These are phyloP conservation scores for Lactarius hengduanensis DNA, from an alignment of 768 basidiomycete species.

Conservation along the genomic window DNA sequence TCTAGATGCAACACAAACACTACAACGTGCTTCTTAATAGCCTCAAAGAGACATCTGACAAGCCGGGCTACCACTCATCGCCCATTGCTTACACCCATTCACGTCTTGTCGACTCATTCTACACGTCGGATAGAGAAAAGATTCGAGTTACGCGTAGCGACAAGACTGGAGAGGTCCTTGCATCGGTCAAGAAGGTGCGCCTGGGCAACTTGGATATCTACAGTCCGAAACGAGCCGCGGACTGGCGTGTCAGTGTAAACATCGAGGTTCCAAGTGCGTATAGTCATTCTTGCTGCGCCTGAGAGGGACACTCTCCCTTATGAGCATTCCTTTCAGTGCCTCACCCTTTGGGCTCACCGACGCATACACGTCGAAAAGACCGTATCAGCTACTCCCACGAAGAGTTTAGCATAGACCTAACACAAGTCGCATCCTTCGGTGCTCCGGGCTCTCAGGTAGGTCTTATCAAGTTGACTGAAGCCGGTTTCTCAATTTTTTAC, in stretches of 20 bases:
- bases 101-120: conserved; percentile 79
- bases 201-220: conserved; percentile 87
- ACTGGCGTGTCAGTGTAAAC: conserved; percentile 93
- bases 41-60: conserved; percentile 57
- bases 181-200: conserved; percentile 75
- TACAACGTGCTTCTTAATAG: conserved; percentile 87
- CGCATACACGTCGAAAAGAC: conserved; percentile 75
- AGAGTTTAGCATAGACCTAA: conserved; percentile 90
- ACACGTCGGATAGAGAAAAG: conserved; percentile 51
- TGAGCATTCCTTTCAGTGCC: conserved; percentile 43
- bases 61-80: conserved; percentile 51
- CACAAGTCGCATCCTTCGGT: conserved; percentile 72
- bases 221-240: conserved; percentile 76
- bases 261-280: conserved; percentile 82
- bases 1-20: conserved; percentile 80
- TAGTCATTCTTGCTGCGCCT: neutral
- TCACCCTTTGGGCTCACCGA: conserved; percentile 63
- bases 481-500: conserved; percentile 4
- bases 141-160: conserved; percentile 84
- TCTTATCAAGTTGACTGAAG: conserved; percentile 30
- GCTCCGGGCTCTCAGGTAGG: conserved; percentile 50
- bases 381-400: conserved; percentile 92
- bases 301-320: neutral
- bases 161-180: conserved; percentile 62
- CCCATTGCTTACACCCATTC: conserved; percentile 76